These are phyloP conservation scores for Penicillium longicatenatum DNA, from an alignment of 495 filamentous ascomycete genomes.

Conservation along the genomic window DNA sequence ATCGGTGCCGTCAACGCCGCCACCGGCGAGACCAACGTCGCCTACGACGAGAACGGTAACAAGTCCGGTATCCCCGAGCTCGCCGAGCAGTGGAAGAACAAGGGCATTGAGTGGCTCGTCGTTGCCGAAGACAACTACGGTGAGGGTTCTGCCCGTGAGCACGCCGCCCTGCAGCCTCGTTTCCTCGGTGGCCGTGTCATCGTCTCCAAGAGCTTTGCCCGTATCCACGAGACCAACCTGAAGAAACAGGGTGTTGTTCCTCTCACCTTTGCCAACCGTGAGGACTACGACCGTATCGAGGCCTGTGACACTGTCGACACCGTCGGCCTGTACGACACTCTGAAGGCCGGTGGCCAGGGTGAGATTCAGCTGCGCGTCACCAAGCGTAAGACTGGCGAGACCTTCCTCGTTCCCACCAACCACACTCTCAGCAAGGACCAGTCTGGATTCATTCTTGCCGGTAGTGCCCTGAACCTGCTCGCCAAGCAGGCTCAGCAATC, in stretches of 20 bases:
- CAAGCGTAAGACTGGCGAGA: constrained; percentile 61
- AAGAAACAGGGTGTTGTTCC: constrained; percentile 99
- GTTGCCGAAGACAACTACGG: constrained; percentile 98
- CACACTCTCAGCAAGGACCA: constrained; percentile 88
- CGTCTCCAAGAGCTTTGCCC: constrained; percentile 86
- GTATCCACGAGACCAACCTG: constrained; percentile 98
- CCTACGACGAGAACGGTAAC: constrained; percentile 77
- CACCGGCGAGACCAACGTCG: constrained; percentile 88
- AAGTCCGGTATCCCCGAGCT: constrained; percentile 76
- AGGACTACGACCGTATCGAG: constrained; percentile 81
- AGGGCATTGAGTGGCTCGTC: constrained; percentile 76
- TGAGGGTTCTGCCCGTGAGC: constrained; percentile 91
- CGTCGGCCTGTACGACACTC: constrained; percentile 77
- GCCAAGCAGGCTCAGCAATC: constrained; percentile 51
- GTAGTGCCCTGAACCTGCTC: constrained; percentile 89
- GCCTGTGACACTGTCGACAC: constrained; percentile 83
- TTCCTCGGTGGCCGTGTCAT: constrained; percentile 90
- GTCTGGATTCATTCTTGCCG: constrained; percentile 85
- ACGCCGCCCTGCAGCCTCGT: constrained; percentile 93
- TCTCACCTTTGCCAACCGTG: constrained; percentile 79
- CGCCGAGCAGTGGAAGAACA: constrained; percentile 74
- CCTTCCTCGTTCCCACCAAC: constrained; percentile 47
- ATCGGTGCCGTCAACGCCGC: constrained; percentile 91
- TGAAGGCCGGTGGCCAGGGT: constrained; percentile 77
- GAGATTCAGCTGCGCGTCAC: constrained; percentile 69